Evolutionary conservation across 192 early-diverging fungal species (phyloP).

Genomic region (Podila epigama): DNA sequence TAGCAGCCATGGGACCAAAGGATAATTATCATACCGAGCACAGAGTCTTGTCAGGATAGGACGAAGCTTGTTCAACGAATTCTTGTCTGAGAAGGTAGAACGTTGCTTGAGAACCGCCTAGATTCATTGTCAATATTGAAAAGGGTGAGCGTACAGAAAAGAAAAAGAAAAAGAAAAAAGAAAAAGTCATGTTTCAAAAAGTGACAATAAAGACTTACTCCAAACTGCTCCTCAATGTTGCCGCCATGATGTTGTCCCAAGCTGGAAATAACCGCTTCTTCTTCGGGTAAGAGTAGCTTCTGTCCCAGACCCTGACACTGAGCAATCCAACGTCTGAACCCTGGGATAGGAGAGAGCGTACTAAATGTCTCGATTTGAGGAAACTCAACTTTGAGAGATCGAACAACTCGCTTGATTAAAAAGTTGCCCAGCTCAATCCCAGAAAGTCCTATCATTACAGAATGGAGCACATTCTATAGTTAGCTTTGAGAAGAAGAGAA

Average conservation of each 20-base stretch:
- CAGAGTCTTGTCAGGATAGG: slow-evolving; percentile 69
- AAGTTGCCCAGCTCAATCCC: slow-evolving; percentile 94
- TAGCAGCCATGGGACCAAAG: neutral
- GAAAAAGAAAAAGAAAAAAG: neutral
- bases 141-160: neutral
- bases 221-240: slow-evolving; percentile 23
- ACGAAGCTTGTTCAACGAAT: slow-evolving; percentile 47
- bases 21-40: slow-evolving; percentile 46
- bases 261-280: slow-evolving; percentile 5
- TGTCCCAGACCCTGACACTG: slow-evolving; percentile 37
- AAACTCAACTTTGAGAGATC: slow-evolving; percentile 72
- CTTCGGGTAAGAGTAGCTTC: slow-evolving; percentile 22
- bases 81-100: slow-evolving; percentile 21
- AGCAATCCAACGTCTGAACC: slow-evolving; percentile 80
- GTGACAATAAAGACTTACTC: neutral
- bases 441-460: slow-evolving; percentile 60
- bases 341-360: slow-evolving; percentile 91
- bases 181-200: neutral
- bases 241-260: neutral
- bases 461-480: neutral
- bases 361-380: slow-evolving; percentile 81
- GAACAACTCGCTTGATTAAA: slow-evolving; percentile 88
- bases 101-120: slow-evolving; percentile 20
- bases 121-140: neutral
- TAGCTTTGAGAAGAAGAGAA: neutral